Evolutionary conservation across 768 basidiomycete genomes (phyloP).

Genomic region (Pleurotus tuber-regium): DNA sequence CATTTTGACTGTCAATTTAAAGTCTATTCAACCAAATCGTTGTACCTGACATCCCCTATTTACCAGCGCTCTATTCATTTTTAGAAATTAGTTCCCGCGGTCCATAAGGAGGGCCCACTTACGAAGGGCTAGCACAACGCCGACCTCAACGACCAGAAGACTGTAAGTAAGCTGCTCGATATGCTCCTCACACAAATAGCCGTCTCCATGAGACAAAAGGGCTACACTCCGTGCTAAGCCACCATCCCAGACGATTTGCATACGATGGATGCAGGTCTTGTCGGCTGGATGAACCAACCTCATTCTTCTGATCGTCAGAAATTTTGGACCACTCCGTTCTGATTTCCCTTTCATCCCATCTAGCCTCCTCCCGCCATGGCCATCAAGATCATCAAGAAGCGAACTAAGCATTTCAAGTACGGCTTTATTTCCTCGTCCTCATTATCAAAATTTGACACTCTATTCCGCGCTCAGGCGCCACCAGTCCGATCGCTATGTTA

Average conservation of each 20-base stretch:
- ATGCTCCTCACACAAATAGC: not conserved
- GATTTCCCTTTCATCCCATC: not conserved
- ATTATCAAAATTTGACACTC: conserved; percentile 4
- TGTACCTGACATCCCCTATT: too few species aligned
- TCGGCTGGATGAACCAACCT: not conserved
- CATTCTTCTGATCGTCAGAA: not conserved
- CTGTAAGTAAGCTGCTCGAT: not conserved
- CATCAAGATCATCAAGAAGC: conserved; percentile 51
- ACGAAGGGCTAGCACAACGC: too few species aligned
- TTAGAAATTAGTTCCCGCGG: too few species aligned
- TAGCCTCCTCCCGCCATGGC: conserved; percentile 4
- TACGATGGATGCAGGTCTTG: not conserved
- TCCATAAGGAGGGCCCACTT: too few species aligned
- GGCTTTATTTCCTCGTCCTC: conserved; percentile 27
- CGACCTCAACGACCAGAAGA: conserved; percentile 11
- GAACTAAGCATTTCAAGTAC: conserved; percentile 95
- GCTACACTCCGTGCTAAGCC: not conserved
- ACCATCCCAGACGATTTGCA: not conserved
- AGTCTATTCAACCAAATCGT: too few species aligned
- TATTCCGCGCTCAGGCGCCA: conserved; percentile 66
- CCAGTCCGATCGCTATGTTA: conserved; percentile 96
- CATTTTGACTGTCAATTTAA: too few species aligned
- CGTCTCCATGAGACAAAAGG: not conserved
- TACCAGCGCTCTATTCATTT: too few species aligned
- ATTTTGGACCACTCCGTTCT: not conserved